Base-by-base conservation (phyloP, 2,329 filamentous ascomycete species). In the Celoporthe dispersa region DNA sequence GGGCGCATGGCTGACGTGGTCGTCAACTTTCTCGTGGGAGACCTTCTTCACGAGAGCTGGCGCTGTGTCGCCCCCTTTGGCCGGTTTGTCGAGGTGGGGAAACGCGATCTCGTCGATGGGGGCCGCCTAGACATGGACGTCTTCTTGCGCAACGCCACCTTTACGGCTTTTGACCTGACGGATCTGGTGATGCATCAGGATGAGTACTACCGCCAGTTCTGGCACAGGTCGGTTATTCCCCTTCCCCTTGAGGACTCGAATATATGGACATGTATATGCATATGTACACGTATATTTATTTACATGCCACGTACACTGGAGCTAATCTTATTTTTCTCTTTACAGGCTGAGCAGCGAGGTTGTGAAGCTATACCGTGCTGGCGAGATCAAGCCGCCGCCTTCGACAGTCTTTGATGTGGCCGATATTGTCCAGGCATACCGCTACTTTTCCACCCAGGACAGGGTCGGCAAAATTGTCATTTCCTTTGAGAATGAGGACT, bases 391-490 rank as follows among this genome's bases (percentile, higher is more conserved):
- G 22, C 19, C 44, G 44, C 44, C 44, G 44, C 44, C 44, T 7
- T 48, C 44, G 44, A n/a, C 44, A 11, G 44, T 48, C 44, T 48
- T 48, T 48, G 59, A 68, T 31, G 73, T 73, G 11, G 70, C 73
- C 14, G 71, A 68, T 4, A 28, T 31, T 16, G 22, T 51, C 11
- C 19, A 79, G 1, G 80, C 80, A 0, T 81, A 83, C 72, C 75
- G 79, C 2, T 76, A 77, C 44, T 77, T 85, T 72, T 80, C 81
- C 65, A 75, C 74, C 31, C 81, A 81, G 0, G 74, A 77, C 1
- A 81, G 83, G 65, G 77, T 83, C 16, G 84, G 83, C 1, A 85
- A 85, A 67, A 76, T 84, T 11, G 77, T 83, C 12, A 66, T 78
- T 8, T 74, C 72, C 5, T 73, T 79, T 41, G 69, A 74, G 14